phyloP scores from a whole-genome alignment of 495 filamentous ascomycete genomes.

The Penicillium macrosclerotiorum region DNA sequence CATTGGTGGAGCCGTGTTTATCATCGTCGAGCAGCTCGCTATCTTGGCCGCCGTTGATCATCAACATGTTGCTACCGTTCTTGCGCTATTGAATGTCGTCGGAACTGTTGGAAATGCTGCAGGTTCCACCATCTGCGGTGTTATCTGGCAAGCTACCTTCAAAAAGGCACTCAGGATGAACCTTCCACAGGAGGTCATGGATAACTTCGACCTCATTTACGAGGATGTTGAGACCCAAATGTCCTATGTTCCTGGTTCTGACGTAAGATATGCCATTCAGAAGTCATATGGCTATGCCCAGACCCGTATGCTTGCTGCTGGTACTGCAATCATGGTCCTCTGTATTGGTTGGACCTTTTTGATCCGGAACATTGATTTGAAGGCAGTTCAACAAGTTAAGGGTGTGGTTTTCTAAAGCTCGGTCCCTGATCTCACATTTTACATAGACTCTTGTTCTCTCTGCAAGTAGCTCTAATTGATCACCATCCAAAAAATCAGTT shows the following conservation, averaged over 20 bases:
- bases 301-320: conserved; percentile 23
- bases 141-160: conserved; percentile 66
- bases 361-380: conserved; percentile 19
- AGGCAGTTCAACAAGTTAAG: conserved; percentile 18
- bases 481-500: no score
- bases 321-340: conserved; percentile 31
- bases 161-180: conserved; percentile 47
- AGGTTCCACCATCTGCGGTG: conserved; percentile 58
- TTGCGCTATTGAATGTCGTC: conserved; percentile 63
- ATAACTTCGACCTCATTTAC: conserved; percentile 50
- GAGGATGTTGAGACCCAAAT: conserved; percentile 43
- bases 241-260: conserved; percentile 49
- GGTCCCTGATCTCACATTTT: no score
- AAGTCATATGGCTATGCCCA: conserved; percentile 55
- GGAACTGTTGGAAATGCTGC: conserved; percentile 62
- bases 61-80: conserved; percentile 62
- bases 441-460: no score
- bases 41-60: conserved; percentile 65
- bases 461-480: no score
- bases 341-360: conserved; percentile 32
- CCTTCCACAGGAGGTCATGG: conserved; percentile 48
- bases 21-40: conserved; percentile 65
- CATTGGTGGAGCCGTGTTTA: conserved; percentile 54
- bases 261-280: conserved; percentile 49
- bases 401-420: conserved; percentile 20